Percentiles rank a stretch among this genome's conserved stretches.
Conservation (phyloP, 1,284 basidiomycete genomes). For the Cutaneotrichosporon daszewskae region DNA sequence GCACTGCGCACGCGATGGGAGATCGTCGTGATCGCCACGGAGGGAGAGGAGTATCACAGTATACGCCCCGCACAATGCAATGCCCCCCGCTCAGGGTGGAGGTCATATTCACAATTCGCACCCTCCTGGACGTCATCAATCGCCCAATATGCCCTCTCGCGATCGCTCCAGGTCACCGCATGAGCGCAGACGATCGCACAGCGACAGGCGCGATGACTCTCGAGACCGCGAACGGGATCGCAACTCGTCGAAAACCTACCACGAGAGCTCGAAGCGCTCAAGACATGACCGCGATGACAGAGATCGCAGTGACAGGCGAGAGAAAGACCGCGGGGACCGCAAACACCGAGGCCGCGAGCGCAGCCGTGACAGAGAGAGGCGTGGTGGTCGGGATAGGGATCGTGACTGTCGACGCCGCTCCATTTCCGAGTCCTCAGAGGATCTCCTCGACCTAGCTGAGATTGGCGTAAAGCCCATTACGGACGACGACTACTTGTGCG, state of each 20-base stretch:
- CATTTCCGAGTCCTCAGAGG: constrained; percentile 21
- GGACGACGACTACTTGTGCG: constrained; percentile 46
- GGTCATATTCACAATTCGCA: too few relatives aligned
- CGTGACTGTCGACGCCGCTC: constrained; percentile 3
- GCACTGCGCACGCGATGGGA: too few relatives aligned
- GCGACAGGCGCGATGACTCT: background rate
- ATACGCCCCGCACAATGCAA: too few relatives aligned
- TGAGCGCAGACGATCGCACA: too few relatives aligned
- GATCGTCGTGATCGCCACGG: too few relatives aligned
- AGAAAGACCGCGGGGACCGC: background rate
- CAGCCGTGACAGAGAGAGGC: background rate
- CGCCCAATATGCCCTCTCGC: too few relatives aligned
- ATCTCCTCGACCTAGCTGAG: constrained; percentile 30
- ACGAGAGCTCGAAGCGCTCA: background rate
- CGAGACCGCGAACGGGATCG: background rate
- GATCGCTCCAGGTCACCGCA: too few relatives aligned
- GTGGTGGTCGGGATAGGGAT: background rate
- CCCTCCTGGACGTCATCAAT: too few relatives aligned
- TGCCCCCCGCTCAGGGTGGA: too few relatives aligned
- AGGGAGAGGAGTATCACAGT: too few relatives aligned
- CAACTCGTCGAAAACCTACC: background rate
- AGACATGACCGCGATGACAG: constrained; percentile 2
- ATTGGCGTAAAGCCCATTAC: constrained; percentile 37
- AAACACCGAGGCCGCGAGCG: constrained; percentile 1
- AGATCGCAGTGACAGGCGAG: constrained; percentile 1